Evolutionary conservation across 2,329 filamentous ascomycete genomes (phyloP).

Genomic region (Cordyceps tenuipes): DNA sequence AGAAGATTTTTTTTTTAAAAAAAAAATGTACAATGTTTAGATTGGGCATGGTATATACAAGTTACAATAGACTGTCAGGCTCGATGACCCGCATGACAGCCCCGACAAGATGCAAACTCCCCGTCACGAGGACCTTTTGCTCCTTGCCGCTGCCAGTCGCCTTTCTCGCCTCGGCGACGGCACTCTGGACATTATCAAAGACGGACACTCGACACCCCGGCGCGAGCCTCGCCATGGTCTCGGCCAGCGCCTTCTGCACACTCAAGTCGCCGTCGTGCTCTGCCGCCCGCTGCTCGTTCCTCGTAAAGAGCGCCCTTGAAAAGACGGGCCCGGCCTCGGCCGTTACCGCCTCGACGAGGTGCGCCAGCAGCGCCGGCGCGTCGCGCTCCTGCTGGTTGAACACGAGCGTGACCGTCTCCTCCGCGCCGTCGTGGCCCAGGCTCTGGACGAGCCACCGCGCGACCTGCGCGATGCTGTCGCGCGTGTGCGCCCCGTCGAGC

Average conservation of each 20-base stretch:
- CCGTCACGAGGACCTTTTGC: constrained; percentile 65
- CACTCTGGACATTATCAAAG: constrained; percentile 63
- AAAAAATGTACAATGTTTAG: background rate
- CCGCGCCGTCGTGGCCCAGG: constrained; percentile 19
- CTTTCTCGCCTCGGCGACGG: constrained; percentile 50
- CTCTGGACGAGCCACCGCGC: constrained; percentile 65
- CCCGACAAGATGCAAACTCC: constrained; percentile 77
- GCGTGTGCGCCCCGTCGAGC: constrained; percentile 81
- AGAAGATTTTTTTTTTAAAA: no score
- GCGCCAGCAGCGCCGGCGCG: constrained; percentile 54
- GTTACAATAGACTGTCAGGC: constrained; percentile 30
- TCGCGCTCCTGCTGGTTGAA: constrained; percentile 93
- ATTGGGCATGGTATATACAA: background rate
- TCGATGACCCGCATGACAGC: constrained; percentile 66
- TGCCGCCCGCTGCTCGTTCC: constrained; percentile 46
- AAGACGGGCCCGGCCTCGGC: constrained; percentile 38
- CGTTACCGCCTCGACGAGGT: constrained; percentile 48
- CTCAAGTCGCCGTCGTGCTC: constrained; percentile 37
- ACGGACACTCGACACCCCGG: constrained; percentile 37
- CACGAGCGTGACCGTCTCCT: constrained; percentile 49
- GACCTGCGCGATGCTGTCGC: constrained; percentile 70
- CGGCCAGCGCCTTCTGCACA: constrained; percentile 61
- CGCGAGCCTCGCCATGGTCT: constrained; percentile 50
- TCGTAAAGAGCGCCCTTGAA: constrained; percentile 69
- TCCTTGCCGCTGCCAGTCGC: constrained; percentile 25